A percentile compares a stretch with the other conserved stretches of the same genome.
Evolutionary conservation across 257 asterid species (phyloP).

Genomic region (Solanum microdontum): DNA sequence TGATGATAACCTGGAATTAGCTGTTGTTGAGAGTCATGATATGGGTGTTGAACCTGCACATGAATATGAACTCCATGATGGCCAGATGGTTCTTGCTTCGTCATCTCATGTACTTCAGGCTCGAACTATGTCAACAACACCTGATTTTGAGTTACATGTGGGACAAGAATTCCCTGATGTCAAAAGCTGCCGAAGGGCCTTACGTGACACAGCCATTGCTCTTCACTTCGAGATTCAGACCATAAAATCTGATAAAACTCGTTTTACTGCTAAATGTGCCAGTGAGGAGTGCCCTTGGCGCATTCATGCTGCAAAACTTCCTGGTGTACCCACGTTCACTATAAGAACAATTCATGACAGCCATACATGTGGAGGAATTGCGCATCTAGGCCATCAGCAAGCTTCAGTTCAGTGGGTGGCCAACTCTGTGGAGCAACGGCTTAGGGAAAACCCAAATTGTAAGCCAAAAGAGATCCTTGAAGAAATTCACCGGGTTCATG

Average conservation of each 20-base stretch:
- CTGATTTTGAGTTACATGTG: slow-evolving; percentile 68
- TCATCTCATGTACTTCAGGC: slow-evolving; percentile 60
- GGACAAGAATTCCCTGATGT: slow-evolving; percentile 97
- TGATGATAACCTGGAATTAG: slow-evolving; percentile 62
- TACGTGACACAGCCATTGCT: slow-evolving; percentile 86
- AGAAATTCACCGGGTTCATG: slow-evolving; percentile 77
- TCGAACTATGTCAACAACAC: slow-evolving; percentile 42
- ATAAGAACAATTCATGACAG: slow-evolving; percentile 70
- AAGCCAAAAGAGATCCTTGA: slow-evolving; percentile 94
- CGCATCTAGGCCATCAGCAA: slow-evolving; percentile 92
- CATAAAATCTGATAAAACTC: slow-evolving; percentile 83
- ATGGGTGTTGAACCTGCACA: slow-evolving; percentile 45
- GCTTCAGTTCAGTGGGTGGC: slow-evolving; percentile 99
- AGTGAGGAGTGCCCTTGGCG: slow-evolving; percentile 93
- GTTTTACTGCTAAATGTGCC: slow-evolving; percentile 90
- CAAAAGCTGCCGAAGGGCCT: slow-evolving; percentile 82
- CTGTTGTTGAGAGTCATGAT: slow-evolving; percentile 51
- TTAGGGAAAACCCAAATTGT: slow-evolving; percentile 74
- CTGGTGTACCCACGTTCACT: slow-evolving; percentile 89
- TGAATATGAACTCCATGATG: slow-evolving; percentile 35
- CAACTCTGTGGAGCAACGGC: slow-evolving; percentile 77
- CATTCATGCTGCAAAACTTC: slow-evolving; percentile 92
- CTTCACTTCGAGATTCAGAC: slow-evolving; percentile 94
- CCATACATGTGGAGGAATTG: slow-evolving; percentile 83
- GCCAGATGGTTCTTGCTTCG: slow-evolving; percentile 40